Evolutionary conservation across 2,329 filamentous ascomycete genomes (phyloP).

Genomic region (Lachnellula subtilissima): DNA sequence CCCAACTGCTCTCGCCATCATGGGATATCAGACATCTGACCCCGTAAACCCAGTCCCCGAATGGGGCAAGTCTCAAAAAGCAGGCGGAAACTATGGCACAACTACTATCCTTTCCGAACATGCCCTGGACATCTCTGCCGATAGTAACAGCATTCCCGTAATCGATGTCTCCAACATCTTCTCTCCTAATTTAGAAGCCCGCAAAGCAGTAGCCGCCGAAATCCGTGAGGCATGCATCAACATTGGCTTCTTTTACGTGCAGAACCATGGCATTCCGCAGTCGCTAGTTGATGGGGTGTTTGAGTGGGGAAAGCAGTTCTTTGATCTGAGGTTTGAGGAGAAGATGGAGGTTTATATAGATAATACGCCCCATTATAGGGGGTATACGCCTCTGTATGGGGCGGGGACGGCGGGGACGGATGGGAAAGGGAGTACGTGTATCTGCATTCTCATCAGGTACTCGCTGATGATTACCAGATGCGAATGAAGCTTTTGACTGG

Average conservation of each 20-base stretch:
- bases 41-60: background rate
- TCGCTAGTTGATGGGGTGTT: slow-evolving; percentile 37
- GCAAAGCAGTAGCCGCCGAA: slow-evolving; percentile 28
- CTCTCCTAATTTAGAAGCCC: slow-evolving; percentile 25
- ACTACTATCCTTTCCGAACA: background rate
- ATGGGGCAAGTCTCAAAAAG: background rate
- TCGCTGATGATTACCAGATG: slow-evolving; percentile 8
- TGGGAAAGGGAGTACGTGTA: slow-evolving; percentile 12
- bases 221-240: slow-evolving; percentile 32
- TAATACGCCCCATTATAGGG: slow-evolving; percentile 21
- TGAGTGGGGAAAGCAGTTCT: slow-evolving; percentile 16
- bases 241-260: slow-evolving; percentile 36
- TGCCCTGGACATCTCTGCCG: background rate
- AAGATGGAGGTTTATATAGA: slow-evolving; percentile 26
- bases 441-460: background rate
- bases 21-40: too few species aligned
- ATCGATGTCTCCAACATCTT: slow-evolving; percentile 33
- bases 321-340: slow-evolving; percentile 19
- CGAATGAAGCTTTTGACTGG: slow-evolving; percentile 24
- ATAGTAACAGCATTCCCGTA: slow-evolving; percentile 34
- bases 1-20: too few species aligned
- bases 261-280: slow-evolving; percentile 37
- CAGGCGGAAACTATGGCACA: background rate
- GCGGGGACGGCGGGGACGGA: slow-evolving; percentile 16
- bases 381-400: slow-evolving; percentile 20